Base-by-base conservation (phyloP, 768 basidiomycete genomes). In the Lactarius tabidus region DNA sequence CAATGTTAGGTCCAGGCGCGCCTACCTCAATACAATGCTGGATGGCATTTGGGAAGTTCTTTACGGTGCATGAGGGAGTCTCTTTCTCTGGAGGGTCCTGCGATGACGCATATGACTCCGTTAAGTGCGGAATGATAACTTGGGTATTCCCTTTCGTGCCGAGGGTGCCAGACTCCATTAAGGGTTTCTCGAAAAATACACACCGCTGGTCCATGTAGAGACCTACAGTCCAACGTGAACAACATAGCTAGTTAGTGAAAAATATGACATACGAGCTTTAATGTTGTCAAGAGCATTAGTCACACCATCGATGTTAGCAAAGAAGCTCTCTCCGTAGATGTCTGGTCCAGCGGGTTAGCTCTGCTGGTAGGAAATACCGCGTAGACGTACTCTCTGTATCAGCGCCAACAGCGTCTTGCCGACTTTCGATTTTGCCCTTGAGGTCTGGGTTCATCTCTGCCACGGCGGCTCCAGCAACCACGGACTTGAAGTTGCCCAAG, bases 21-120 rank as follows among this genome's bases (percentile, higher is more conserved):
- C 82, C 35, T 62, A 91, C 93, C 82, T 98, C 94, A 65, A 99
- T 99, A 8, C 95, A 97, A 77, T 99, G 97, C 70, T 93, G 89
- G 71, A 98, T 98, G 29, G 90, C 90, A 74, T 99, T 95, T 12
- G 97, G 97, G 84, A 98, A 99, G 77, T 93, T 98, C 80, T 98
- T 98, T 75, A 98, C 90, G 1, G 97, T 99, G 76, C 97, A 99
- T 29, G 91, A 92, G 28, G 97, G 91, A 1, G 95, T 88, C 73
- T 95, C 90, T 77, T 97, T 98, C 79, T 99, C 97, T 10, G 97
- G 97, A 53, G 97, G 97, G 74, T 99, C 97, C 77, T 98, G 97
- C 17, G 95, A 98, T 10, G 95, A 96, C 17, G 91, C 89, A 76
- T 99, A 99, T 20, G 93, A 96, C 77, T 99, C 97, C 17, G 96